A percentile compares a stretch with the other conserved stretches of the same genome.
These are phyloP conservation scores for Psilocybe cubensis DNA, from an alignment of 768 basidiomycete genomes.

Conservation along the genomic window DNA sequence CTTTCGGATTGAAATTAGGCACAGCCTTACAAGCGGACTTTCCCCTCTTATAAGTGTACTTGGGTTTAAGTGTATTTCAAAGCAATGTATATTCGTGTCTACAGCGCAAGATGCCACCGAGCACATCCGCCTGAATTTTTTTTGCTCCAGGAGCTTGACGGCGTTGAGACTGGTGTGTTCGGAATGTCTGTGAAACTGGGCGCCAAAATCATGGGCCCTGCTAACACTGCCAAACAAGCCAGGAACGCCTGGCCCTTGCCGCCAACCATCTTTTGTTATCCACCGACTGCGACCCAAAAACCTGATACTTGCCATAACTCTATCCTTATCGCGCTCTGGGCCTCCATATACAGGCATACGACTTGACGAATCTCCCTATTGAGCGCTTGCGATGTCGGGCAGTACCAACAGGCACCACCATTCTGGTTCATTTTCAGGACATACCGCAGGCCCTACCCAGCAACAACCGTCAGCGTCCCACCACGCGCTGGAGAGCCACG, in stretches of 20 bases:
- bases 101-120: background rate
- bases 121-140: background rate
- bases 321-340: background rate
- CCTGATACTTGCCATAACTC: background rate
- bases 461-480: slow-evolving; percentile 1
- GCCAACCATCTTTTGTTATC: too few species aligned
- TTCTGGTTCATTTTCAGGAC: slow-evolving; percentile 10
- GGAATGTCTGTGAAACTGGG: slow-evolving; percentile 2
- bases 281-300: too few species aligned
- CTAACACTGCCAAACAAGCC: slow-evolving; percentile 19
- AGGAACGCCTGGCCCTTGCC: too few species aligned
- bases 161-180: background rate
- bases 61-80: background rate
- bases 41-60: slow-evolving; percentile 7
- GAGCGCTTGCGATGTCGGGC: too few species aligned
- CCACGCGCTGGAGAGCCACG: background rate
- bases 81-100: background rate
- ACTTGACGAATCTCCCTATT: too few species aligned
- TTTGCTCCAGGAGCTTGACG: background rate
- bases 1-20: background rate
- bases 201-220: slow-evolving; percentile 12
- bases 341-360: too few species aligned
- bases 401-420: slow-evolving; percentile 8
- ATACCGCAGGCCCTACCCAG: background rate
- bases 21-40: slow-evolving; percentile 9